Evolutionary conservation across 139 green algal genomes (phyloP), one percentile per base, ranked within the genome.

Genomic region (Volvox reticuliferus): DNA sequence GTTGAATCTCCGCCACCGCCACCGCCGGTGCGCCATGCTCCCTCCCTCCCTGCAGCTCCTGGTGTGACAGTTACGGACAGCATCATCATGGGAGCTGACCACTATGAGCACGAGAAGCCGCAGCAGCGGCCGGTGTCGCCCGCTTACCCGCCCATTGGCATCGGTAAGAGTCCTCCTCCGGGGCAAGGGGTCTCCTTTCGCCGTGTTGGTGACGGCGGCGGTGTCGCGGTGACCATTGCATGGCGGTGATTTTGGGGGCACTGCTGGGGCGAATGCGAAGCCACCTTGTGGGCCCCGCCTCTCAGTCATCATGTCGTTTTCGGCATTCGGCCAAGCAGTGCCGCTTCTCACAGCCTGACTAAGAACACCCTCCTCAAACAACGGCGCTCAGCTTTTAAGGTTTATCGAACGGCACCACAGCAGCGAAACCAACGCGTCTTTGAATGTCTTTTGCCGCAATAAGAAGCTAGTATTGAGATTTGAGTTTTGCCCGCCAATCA

Each of bases 71-170:
- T 94, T 35, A 91, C 96, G 89, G 94, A 98, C 77, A 93, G 95
- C 16, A 95, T 99, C 92, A 92, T 99, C 35, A 99, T 99, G 93
- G 98, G 98, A 16, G 95, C 96, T 21, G 97, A 99, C 93, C 99
- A 98, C 94, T 99, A 99, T 81, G 98, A 99, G 95, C 82, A 69
- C 55, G 96, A 99, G 81, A 95, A 95, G 86, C 93, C 98, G 81
- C 80, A 20, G 91, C 71, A 67, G 17, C 63, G 73, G 37, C 83
- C 98, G 62, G 33, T 96, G 0, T 92, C 61, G 0, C 50, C 82
- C 0, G 93, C 94, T 30, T 93, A 93, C 79, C 90, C 99, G 67
- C 97, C 97, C 36, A 97, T 99, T 30, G 98, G 98, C 84, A 96
- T 99, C 30, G 97, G 97, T 90, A 26, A 21, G 86, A n/a, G 32